Evolutionary conservation across 2,329 filamentous ascomycete genomes (phyloP).

Genomic region (Phialemonium atrogriseum): DNA sequence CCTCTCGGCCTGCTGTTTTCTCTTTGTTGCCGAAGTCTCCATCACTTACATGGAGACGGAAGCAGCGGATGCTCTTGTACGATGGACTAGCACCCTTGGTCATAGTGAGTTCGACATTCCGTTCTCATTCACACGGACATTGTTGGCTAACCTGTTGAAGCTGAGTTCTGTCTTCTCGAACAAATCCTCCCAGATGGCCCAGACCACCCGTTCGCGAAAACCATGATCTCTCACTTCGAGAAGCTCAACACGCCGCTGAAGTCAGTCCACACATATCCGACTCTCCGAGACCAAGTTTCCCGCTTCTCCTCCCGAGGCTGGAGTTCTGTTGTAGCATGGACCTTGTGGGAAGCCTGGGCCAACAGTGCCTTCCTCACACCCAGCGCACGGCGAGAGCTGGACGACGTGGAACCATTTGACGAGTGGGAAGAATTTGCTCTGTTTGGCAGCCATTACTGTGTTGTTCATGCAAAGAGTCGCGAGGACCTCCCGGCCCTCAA

Average conservation of each 20-base stretch:
- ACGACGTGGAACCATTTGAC: conserved; percentile 76
- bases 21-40: conserved; percentile 86
- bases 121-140: too few relatives aligned
- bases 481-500: too few relatives aligned
- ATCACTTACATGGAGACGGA: conserved; percentile 79
- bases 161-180: conserved; percentile 79
- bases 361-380: conserved; percentile 56
- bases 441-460: conserved; percentile 76
- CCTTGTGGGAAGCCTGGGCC: conserved; percentile 78
- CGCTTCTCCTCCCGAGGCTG: conserved; percentile 68
- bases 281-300: conserved; percentile 52
- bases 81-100: conserved; percentile 66
- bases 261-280: conserved; percentile 63
- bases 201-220: conserved; percentile 74
- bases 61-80: conserved; percentile 64
- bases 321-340: conserved; percentile 51
- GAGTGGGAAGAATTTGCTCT: conserved; percentile 93
- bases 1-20: conserved; percentile 49
- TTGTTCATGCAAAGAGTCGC: conserved; percentile 71
- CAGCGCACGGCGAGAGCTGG: conserved; percentile 52
- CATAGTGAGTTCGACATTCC: conserved; percentile 47
- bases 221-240: conserved; percentile 77
- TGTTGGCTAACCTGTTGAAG: conserved; percentile 30
- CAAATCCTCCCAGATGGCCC: conserved; percentile 74
- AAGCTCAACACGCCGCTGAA: conserved; percentile 74